Percentiles rank a stretch among this genome's conserved stretches.
These are phyloP conservation scores for Starmera caribaea DNA, from an alignment of 805 yeast genomes.

Conservation along the genomic window DNA sequence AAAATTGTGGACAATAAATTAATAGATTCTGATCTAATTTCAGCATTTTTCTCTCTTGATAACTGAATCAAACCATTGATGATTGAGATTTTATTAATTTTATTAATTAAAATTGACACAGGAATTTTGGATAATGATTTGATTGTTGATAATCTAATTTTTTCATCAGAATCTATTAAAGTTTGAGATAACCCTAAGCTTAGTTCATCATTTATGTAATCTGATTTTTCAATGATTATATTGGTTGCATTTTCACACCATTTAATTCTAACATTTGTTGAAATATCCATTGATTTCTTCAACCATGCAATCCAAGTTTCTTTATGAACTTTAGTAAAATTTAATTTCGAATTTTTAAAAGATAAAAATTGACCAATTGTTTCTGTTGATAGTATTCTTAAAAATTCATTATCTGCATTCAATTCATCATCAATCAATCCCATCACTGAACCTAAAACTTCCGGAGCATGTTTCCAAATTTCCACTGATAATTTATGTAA, in stretches of 20 bases:
- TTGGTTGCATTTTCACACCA: conserved; percentile 58
- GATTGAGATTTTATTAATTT: conserved; percentile 36
- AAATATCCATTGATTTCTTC: conserved; percentile 62
- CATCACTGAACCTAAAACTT: conserved; percentile 58
- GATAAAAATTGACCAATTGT: conserved; percentile 62
- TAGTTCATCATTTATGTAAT: conserved; percentile 36
- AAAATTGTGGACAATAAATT: conserved; percentile 45
- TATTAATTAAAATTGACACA: conserved; percentile 34
- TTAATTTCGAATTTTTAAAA: conserved; percentile 32
- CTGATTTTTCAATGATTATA: conserved; percentile 35
- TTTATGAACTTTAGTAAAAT: conserved; percentile 48
- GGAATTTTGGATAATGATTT: conserved; percentile 38
- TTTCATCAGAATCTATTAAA: conserved; percentile 65
- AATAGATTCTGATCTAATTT: conserved; percentile 54
- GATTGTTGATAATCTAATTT: conserved; percentile 58
- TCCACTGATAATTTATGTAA: conserved; percentile 55
- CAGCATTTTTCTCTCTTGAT: conserved; percentile 59
- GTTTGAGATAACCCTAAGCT: conserved; percentile 55
- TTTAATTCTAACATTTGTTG: conserved; percentile 49
- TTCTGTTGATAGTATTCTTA: conserved; percentile 61
- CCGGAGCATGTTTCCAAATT: conserved; percentile 75
- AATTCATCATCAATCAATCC: conserved; percentile 76
- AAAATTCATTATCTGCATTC: conserved; percentile 53
- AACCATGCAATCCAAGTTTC: conserved; percentile 65
- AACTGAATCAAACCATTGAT: conserved; percentile 50